phyloP scores from a whole-genome alignment of 768 basidiomycete genomes.

The Exidia glandulosa region DNA sequence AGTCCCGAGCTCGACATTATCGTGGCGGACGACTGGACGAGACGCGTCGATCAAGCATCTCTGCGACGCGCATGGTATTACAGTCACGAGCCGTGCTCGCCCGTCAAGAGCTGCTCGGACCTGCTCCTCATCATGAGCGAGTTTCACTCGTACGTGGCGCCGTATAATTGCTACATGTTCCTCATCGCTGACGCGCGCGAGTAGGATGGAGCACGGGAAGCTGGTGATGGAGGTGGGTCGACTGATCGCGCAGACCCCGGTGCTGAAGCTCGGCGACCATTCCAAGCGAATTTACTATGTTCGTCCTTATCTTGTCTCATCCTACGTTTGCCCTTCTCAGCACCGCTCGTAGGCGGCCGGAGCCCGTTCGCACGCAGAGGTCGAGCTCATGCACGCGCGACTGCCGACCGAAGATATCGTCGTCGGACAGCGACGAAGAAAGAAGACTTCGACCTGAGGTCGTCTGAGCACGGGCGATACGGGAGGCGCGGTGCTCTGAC shows the following conservation, averaged over 20 bases:
- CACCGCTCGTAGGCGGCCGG: no score
- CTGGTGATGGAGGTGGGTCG: constrained; percentile 73
- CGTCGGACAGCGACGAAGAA: no score
- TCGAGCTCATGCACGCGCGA: no score
- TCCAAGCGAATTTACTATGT: no score
- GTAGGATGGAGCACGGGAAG: constrained; percentile 65
- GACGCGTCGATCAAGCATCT: constrained; percentile 94
- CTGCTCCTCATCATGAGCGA: constrained; percentile 84
- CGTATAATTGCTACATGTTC: background rate
- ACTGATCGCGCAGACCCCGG: constrained; percentile 80
- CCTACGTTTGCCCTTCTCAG: no score
- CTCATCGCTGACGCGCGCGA: background rate
- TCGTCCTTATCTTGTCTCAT: no score
- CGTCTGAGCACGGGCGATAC: no score
- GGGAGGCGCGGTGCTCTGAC: no score
- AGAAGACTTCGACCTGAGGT: no score
- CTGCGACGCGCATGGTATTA: constrained; percentile 83
- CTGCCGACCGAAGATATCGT: no score
- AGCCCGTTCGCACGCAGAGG: no score
- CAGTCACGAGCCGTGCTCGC: constrained; percentile 93
- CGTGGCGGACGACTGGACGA: constrained; percentile 25
- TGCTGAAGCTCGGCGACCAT: constrained; percentile 91
- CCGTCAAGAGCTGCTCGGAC: constrained; percentile 82
- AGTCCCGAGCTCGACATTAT: constrained; percentile 91
- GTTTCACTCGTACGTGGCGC: constrained; percentile 50